Evolutionary conservation across 2,329 filamentous ascomycete genomes (phyloP).

Genomic region (Fusarium ramigenum): DNA sequence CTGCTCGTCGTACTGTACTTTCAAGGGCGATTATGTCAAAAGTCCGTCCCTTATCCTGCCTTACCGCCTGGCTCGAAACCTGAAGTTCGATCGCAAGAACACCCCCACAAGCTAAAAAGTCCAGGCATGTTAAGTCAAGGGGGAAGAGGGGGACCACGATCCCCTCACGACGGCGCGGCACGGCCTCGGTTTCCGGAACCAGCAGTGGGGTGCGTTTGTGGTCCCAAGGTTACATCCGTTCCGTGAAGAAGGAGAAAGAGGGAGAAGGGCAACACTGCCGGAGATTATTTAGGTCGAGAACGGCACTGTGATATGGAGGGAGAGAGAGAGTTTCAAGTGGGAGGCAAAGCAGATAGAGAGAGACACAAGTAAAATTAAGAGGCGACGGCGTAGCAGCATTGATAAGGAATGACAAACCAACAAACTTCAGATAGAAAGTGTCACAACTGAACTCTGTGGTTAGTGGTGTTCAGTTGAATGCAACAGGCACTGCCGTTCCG

Average conservation of each 20-base stretch:
- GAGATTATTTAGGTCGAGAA: conserved; percentile 31
- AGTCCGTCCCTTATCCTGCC: neutral
- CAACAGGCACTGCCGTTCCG: conserved; percentile 19
- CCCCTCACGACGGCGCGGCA: conserved; percentile 13
- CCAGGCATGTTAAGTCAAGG: conserved; percentile 10
- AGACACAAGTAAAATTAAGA: neutral
- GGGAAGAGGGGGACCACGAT: neutral
- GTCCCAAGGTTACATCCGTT: conserved; percentile 22
- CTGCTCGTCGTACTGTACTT: neutral
- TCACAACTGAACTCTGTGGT: neutral
- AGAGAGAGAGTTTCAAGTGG: neutral
- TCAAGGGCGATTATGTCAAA: neutral
- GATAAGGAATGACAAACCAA: neutral
- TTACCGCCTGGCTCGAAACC: conserved; percentile 6
- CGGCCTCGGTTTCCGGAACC: conserved; percentile 37
- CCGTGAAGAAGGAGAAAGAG: neutral
- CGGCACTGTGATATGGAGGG: neutral
- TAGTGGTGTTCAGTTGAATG: conserved; percentile 13
- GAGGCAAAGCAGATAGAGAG: neutral
- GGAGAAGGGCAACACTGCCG: conserved; percentile 17
- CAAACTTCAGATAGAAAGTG: neutral
- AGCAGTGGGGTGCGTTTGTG: conserved; percentile 40
- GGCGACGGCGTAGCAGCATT: neutral
- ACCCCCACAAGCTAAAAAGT: neutral
- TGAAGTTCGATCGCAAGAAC: neutral